Evolutionary conservation across 257 asterid genomes (phyloP), one percentile per base, ranked within the genome.

Genomic region (Ajuga chamaepitys): DNA sequence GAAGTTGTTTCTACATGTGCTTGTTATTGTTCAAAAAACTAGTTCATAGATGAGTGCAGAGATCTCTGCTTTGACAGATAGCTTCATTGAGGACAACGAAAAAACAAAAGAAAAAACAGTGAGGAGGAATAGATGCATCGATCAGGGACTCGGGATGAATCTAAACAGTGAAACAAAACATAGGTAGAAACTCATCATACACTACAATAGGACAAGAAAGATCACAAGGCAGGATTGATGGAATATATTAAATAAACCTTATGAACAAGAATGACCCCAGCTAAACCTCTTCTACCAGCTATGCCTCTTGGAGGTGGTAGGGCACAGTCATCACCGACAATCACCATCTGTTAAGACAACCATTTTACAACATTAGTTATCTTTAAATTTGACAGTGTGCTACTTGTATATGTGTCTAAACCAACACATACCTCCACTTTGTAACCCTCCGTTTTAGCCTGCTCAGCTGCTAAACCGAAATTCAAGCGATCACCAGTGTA

Each of bases 301-400:
- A 93, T 83, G 77, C 99, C 99, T 78, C 99, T 81, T n/a, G 99
- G 97, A 69, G 97, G 96, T 70, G 97, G 99, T 71, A 93, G 77
- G 70, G 97, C 97, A 78, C 99, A 93, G 71, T 93, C 99, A 80
- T 93, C 99, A 56, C 95, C 99, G 70, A 93, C 93, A 66, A 90
- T 93, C 45, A 93, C 99, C 99, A 89, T 88, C 99, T 93, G 78
- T 66, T 17, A 64, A 77, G 66, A 73, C 42, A 78, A 66, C 56
- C 14, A 16, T 32, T 16, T 35, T 5, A 50, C 17, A 40, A 60
- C 57, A 41, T 17, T 24, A 65, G 63, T 20, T 24, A 66, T 47
- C 38, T 62, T 26, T 7, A 66, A 42, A 38, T 35, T 62, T 63
- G 63, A 54, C 37, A 55, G 54, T 48, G 59, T 18, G 24, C 18